A percentile compares a stretch with the other conserved stretches of the same genome.
Conservation (phyloP, 2,329 filamentous ascomycete genomes). For the Penicillium sp. region DNA sequence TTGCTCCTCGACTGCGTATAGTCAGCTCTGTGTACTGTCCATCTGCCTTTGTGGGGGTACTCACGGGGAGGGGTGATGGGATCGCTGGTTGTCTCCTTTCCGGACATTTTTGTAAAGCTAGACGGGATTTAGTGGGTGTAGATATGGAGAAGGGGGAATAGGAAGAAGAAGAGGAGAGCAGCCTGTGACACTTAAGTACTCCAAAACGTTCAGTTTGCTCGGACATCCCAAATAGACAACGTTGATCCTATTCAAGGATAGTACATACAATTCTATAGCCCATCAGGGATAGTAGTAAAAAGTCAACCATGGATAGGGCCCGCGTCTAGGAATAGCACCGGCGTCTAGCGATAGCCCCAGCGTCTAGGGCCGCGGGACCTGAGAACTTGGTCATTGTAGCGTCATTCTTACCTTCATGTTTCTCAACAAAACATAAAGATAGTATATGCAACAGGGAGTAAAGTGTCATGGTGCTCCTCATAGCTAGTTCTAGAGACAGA, state of each 20-base stretch:
- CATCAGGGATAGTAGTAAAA: background rate
- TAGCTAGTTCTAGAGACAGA: too few species aligned
- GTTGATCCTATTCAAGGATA: background rate
- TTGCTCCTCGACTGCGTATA: background rate
- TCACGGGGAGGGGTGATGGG: background rate
- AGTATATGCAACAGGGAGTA: too few species aligned
- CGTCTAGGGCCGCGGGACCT: too few species aligned
- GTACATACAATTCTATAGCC: background rate
- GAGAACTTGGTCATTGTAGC: background rate
- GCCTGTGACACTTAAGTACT: background rate
- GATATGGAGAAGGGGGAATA: background rate
- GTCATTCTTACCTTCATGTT: background rate
- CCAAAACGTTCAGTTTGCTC: background rate
- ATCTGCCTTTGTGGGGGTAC: background rate
- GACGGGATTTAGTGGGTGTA: background rate
- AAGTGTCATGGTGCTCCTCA: too few species aligned
- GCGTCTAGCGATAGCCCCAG: too few species aligned
- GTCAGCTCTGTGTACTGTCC: background rate
- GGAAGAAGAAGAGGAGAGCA: background rate
- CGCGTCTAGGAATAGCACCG: background rate
- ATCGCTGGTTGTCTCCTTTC: background rate
- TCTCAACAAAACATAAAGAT: too few species aligned
- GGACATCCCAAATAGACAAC: background rate
- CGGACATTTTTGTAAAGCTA: background rate
- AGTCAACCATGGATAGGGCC: background rate